Percentiles rank a stretch among this genome's conserved stretches.
These are phyloP conservation scores for Omphalea diandra DNA, from an alignment of 441 rosid genomes.

Conservation along the genomic window DNA sequence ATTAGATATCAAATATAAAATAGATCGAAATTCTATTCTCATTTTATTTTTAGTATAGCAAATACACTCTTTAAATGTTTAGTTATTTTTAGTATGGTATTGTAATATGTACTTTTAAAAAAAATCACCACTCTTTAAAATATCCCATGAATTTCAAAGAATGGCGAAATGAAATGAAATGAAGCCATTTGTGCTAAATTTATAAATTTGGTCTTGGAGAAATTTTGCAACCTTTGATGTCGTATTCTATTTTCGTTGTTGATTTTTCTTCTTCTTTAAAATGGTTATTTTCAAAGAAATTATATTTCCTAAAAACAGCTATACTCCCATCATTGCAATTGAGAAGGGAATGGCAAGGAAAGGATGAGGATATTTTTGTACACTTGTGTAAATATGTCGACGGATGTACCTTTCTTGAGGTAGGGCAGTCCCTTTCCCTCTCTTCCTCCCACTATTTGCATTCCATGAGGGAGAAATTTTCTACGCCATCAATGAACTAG, in stretches of 20 bases:
- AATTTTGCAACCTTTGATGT: not conserved
- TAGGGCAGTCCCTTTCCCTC: slow-evolving; percentile 23
- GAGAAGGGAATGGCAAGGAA: slow-evolving; percentile 5
- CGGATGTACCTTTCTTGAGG: slow-evolving; percentile 22
- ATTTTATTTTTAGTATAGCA: no score
- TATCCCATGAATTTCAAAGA: no score
- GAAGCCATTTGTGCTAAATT: not conserved
- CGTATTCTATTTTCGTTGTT: not conserved
- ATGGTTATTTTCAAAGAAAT: not conserved
- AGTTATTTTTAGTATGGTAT: no score
- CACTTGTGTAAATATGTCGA: slow-evolving; percentile 12
- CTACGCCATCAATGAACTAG: slow-evolving; percentile 13
- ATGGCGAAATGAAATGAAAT: no score
- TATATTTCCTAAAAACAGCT: slow-evolving; percentile 18
- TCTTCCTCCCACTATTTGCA: no score
- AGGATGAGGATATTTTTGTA: slow-evolving; percentile 22
- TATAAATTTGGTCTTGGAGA: not conserved
- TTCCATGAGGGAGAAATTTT: slow-evolving; percentile 32
- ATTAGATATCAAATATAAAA: no score
- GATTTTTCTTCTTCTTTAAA: not conserved
- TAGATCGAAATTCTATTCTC: no score
- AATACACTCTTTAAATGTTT: no score
- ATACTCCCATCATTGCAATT: slow-evolving; percentile 10
- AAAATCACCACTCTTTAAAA: no score
- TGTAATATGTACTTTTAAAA: no score